Evolutionary conservation across 2,329 filamentous ascomycete species (phyloP).

Genomic region (Alternaria sp.): DNA sequence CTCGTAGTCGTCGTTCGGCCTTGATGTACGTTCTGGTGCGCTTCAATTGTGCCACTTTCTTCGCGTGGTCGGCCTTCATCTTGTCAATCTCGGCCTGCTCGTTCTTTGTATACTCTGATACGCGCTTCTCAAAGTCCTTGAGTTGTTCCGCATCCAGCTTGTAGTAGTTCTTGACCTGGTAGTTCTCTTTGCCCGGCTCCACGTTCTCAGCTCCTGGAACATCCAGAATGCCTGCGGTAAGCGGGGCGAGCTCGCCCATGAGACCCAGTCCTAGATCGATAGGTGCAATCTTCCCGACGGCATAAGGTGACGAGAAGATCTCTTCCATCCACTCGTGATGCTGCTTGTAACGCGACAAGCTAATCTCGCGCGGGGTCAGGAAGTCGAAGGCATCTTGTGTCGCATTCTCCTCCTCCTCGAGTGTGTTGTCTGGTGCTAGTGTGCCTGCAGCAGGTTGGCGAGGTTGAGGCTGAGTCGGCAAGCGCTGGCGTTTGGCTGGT

Average conservation of each 20-base stretch:
- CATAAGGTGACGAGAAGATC: constrained; percentile 88
- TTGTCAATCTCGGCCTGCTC: constrained; percentile 84
- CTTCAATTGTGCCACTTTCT: constrained; percentile 77
- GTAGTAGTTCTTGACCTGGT: constrained; percentile 64
- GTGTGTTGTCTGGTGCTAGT: constrained; percentile 55
- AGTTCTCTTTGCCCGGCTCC: constrained; percentile 36
- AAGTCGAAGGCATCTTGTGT: constrained; percentile 89
- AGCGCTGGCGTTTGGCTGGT: constrained; percentile 57
- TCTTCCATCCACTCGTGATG: constrained; percentile 99
- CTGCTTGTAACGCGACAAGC: constrained; percentile 84
- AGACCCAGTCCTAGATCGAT: constrained; percentile 85
- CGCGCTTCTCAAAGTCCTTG: constrained; percentile 83
- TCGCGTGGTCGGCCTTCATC: constrained; percentile 81
- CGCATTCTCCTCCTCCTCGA: constrained; percentile 91
- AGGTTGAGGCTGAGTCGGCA: constrained; percentile 53
- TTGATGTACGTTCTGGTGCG: constrained; percentile 73
- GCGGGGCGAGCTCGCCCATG: constrained; percentile 76
- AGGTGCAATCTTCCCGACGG: constrained; percentile 83
- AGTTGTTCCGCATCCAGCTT: constrained; percentile 79
- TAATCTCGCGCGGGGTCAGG: constrained; percentile 88
- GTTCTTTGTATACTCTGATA: constrained; percentile 74
- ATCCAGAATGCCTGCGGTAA: constrained; percentile 89
- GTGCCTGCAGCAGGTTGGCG: constrained; percentile 50
- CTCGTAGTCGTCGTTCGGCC: constrained; percentile 79
- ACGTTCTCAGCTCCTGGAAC: constrained; percentile 51